phyloP scores from a whole-genome alignment of 331 rosid genomes.

The Stylosanthes scabra region DNA sequence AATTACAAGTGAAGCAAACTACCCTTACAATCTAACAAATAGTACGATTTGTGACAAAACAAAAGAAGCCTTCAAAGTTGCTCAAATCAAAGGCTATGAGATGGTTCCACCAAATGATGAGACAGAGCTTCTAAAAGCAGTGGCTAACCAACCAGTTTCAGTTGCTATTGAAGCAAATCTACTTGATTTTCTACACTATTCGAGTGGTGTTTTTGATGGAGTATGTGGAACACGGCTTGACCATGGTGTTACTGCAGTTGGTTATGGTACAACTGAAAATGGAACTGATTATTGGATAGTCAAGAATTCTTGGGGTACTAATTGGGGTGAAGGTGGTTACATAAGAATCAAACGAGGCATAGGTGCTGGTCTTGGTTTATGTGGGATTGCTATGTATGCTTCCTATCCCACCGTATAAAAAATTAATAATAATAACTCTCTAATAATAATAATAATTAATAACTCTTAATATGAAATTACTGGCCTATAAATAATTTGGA shows the following conservation, averaged over 20 bases:
- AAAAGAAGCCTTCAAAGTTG: background rate
- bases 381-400: background rate
- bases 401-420: background rate
- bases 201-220: background rate
- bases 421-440: no score
- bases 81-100: background rate
- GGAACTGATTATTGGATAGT: background rate
- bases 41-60: constrained; percentile 31
- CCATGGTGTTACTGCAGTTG: background rate
- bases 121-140: background rate
- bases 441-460: no score
- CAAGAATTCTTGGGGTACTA: background rate
- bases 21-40: constrained; percentile 42
- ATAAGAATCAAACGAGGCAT: background rate
- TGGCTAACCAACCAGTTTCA: background rate
- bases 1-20: constrained; percentile 37
- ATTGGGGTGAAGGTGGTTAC: background rate
- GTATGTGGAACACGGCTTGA: background rate
- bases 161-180: background rate
- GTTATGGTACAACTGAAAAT: background rate
- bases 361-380: background rate
- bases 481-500: no score
- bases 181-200: background rate
- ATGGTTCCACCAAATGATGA: background rate
- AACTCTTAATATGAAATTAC: no score